Evolutionary conservation across 2,329 filamentous ascomycete genomes (phyloP).

Genomic region (Pseudohalonectria lignicola): DNA sequence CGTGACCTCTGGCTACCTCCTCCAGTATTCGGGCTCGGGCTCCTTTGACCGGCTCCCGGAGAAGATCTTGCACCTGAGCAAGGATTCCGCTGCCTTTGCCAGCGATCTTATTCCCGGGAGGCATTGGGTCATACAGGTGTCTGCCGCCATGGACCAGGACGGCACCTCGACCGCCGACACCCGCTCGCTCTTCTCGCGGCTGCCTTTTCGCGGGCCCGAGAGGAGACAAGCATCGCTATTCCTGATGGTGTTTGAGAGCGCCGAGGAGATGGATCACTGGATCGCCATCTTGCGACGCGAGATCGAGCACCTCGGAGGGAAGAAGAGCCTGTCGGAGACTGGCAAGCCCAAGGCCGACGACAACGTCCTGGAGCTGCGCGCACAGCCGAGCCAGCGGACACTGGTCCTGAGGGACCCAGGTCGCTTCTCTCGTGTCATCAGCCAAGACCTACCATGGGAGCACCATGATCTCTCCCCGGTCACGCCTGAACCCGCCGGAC

Average conservation of each 20-base stretch:
- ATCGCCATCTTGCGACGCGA: conserved; percentile 56
- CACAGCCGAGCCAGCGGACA: conserved; percentile 32
- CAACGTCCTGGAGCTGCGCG: conserved; percentile 18
- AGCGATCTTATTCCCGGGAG: conserved; percentile 70
- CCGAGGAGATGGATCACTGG: conserved; percentile 69
- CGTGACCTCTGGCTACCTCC: conserved; percentile 57
- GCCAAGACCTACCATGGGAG: conserved; percentile 23
- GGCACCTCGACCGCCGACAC: conserved; percentile 37
- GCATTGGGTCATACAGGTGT: conserved; percentile 71
- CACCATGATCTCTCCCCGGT: conserved; percentile 6
- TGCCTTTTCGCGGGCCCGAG: conserved; percentile 48
- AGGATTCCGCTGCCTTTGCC: conserved; percentile 67
- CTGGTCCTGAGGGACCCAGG: conserved; percentile 35
- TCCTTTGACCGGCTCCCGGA: conserved; percentile 62
- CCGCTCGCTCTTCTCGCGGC: conserved; percentile 53
- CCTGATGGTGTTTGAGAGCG: conserved; percentile 61
- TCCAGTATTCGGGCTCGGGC: conserved; percentile 66
- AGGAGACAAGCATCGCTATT: conserved; percentile 51
- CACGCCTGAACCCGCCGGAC: not conserved
- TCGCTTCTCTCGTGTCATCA: conserved; percentile 29
- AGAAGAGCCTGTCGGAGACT: conserved; percentile 49
- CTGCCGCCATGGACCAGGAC: conserved; percentile 51
- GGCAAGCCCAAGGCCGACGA: conserved; percentile 37
- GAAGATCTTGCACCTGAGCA: conserved; percentile 60
- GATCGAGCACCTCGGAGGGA: conserved; percentile 60